Evolutionary conservation across 495 filamentous ascomycete genomes (phyloP).

Genomic region (Lasiosphaeria ovina): DNA sequence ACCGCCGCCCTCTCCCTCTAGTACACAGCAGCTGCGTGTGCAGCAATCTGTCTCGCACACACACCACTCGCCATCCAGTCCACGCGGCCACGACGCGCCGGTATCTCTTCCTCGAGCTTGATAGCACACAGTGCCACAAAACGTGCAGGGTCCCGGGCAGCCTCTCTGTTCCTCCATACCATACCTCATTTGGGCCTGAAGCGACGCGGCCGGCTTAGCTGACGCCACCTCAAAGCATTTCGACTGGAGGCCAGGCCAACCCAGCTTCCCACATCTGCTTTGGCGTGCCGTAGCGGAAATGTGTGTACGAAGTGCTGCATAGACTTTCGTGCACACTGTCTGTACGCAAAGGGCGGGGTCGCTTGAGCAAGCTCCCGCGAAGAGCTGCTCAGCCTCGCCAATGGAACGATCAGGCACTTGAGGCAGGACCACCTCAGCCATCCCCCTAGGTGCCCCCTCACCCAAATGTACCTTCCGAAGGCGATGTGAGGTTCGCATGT

Average conservation of each 20-base stretch:
- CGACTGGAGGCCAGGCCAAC: too few species aligned
- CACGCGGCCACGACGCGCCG: slow-evolving; percentile 1
- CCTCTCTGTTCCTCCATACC: background rate
- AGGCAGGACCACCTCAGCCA: too few species aligned
- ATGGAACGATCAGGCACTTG: background rate
- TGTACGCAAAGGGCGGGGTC: background rate
- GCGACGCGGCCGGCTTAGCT: slow-evolving; percentile 3
- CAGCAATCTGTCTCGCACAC: background rate
- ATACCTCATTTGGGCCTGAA: background rate
- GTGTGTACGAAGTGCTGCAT: too few species aligned
- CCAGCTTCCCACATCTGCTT: too few species aligned
- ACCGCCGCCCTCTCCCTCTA: background rate
- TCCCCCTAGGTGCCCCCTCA: background rate
- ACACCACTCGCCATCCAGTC: background rate
- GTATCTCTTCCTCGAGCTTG: background rate
- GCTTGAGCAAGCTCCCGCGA: background rate
- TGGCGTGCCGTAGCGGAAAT: too few species aligned
- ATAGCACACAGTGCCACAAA: slow-evolving; percentile 11
- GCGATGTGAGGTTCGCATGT: too few species aligned
- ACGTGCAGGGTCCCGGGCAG: background rate
- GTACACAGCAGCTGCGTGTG: too few species aligned
- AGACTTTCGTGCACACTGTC: too few species aligned
- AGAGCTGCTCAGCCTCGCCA: slow-evolving; percentile 2
- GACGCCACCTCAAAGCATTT: slow-evolving; percentile 1
- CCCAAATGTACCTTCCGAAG: too few species aligned